phyloP scores from a whole-genome alignment of 768 basidiomycete genomes.

The Clavulina sp. region DNA sequence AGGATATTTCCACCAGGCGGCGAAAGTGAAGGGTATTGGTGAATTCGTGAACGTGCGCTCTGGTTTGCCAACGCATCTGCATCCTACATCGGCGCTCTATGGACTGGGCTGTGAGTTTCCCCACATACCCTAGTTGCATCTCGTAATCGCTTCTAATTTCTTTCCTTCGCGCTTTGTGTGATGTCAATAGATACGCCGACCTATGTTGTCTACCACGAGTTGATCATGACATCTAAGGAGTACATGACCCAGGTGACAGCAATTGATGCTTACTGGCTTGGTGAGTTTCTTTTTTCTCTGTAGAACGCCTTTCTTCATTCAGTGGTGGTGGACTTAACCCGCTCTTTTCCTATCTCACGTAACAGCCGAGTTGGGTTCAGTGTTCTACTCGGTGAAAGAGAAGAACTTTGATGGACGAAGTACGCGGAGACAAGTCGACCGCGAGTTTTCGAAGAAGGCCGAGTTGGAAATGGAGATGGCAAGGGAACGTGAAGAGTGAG shows the following conservation, averaged over 20 bases:
- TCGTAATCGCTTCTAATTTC: neutral
- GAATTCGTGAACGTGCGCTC: slow-evolving; percentile 97
- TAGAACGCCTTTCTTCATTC: neutral
- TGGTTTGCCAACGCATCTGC: slow-evolving; percentile 81
- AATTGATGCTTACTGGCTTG: slow-evolving; percentile 94
- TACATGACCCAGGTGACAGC: slow-evolving; percentile 99
- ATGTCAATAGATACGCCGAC: slow-evolving; percentile 74
- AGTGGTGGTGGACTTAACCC: neutral
- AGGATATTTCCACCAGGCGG: slow-evolving; percentile 98
- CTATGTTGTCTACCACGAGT: slow-evolving; percentile 93
- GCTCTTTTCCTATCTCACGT: slow-evolving; percentile 7
- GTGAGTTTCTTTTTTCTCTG: slow-evolving; percentile 35
- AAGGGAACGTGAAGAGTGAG: slow-evolving; percentile 23
- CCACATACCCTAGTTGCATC: neutral
- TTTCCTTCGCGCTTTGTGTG: no score
- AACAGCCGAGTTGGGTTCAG: slow-evolving; percentile 83
- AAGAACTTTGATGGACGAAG: slow-evolving; percentile 87
- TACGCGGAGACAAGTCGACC: slow-evolving; percentile 55
- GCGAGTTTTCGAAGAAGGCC: slow-evolving; percentile 81
- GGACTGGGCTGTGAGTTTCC: slow-evolving; percentile 72
- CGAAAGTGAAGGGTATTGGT: slow-evolving; percentile 94
- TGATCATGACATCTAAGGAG: slow-evolving; percentile 86
- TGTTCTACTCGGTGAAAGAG: slow-evolving; percentile 95
- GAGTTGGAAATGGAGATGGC: slow-evolving; percentile 90
- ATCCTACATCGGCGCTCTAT: slow-evolving; percentile 92